Percentiles rank a stretch among this genome's conserved stretches.
Conservation (phyloP, 139 green algal species). For the Chlorella ohadii region DNA sequence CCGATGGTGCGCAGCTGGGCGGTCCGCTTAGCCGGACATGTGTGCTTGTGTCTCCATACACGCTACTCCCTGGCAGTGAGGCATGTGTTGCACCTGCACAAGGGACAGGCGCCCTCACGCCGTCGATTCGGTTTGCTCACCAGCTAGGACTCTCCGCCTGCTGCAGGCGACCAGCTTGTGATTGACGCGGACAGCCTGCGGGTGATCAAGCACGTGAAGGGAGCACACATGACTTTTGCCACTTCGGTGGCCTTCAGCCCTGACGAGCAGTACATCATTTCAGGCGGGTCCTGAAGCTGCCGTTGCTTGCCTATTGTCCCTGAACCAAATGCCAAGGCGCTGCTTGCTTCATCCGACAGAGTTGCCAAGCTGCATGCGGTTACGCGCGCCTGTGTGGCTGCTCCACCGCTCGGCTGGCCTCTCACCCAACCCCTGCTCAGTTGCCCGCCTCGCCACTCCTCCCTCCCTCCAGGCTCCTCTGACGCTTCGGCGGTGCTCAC, state of each 20-base stretch:
- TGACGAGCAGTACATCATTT: slow-evolving; percentile 39
- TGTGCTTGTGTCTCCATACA: background rate
- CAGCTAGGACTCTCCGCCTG: background rate
- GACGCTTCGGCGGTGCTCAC: slow-evolving; percentile 47
- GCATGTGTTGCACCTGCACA: too few relatives aligned
- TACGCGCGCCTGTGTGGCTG: too few relatives aligned
- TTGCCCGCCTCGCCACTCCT: too few relatives aligned
- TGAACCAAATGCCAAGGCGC: too few relatives aligned
- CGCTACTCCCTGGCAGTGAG: too few relatives aligned
- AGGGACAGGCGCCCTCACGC: too few relatives aligned
- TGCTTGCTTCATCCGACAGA: too few relatives aligned
- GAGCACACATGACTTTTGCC: slow-evolving; percentile 68
- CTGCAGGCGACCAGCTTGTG: slow-evolving; percentile 37
- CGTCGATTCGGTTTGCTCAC: too few relatives aligned
- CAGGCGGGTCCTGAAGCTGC: background rate
- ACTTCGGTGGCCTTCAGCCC: slow-evolving; percentile 55
- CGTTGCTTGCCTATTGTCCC: too few relatives aligned
- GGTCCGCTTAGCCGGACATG: background rate
- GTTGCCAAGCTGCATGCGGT: too few relatives aligned
- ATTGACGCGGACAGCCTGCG: slow-evolving; percentile 36
- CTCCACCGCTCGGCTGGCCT: too few relatives aligned
- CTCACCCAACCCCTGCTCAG: too few relatives aligned
- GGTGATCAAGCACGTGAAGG: slow-evolving; percentile 23
- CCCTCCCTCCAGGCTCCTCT: background rate
- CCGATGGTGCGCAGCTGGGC: slow-evolving; percentile 19